phyloP scores from a whole-genome alignment of 805 yeast species.

The Isabelozyma heimii region DNA sequence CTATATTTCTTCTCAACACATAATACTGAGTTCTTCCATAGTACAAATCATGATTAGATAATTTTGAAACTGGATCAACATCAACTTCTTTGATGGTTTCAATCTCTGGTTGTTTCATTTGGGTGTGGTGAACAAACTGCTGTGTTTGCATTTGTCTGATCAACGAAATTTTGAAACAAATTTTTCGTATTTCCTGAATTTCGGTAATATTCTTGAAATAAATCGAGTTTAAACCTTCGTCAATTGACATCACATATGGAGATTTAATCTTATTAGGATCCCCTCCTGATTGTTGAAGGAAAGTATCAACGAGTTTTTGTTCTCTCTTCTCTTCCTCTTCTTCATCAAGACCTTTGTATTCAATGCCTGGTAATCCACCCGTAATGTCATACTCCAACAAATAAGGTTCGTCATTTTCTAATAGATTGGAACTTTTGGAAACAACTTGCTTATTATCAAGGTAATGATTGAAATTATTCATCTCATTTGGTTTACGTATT shows the following conservation, averaged over 20 bases:
- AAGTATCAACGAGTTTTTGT: constrained; percentile 32
- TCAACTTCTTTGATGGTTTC: constrained; percentile 64
- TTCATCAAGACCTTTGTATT: constrained; percentile 49
- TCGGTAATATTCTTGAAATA: constrained; percentile 65
- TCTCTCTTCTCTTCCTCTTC: constrained; percentile 39
- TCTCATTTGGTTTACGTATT: constrained; percentile 59
- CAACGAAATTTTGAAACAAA: constrained; percentile 83
- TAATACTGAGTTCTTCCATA: constrained; percentile 61
- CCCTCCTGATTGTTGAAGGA: constrained; percentile 23
- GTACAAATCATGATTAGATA: constrained; percentile 63
- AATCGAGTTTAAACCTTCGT: constrained; percentile 59
- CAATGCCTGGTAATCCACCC: constrained; percentile 73
- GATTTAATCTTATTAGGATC: constrained; percentile 23
- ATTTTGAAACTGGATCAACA: constrained; percentile 77
- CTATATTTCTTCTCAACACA: constrained; percentile 64
- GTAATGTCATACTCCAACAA: constrained; percentile 80
- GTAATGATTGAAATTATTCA: constrained; percentile 59
- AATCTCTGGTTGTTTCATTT: constrained; percentile 66
- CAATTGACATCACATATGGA: constrained; percentile 30
- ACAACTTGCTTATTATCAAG: constrained; percentile 36
- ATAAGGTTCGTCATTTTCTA: constrained; percentile 61
- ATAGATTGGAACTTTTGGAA: constrained; percentile 41
- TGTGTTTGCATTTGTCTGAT: constrained; percentile 90
- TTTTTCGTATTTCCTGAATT: constrained; percentile 84
- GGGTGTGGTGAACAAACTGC: constrained; percentile 70